Base-by-base conservation (phyloP, 306 rosid species). In the Castanea crenata region DNA sequence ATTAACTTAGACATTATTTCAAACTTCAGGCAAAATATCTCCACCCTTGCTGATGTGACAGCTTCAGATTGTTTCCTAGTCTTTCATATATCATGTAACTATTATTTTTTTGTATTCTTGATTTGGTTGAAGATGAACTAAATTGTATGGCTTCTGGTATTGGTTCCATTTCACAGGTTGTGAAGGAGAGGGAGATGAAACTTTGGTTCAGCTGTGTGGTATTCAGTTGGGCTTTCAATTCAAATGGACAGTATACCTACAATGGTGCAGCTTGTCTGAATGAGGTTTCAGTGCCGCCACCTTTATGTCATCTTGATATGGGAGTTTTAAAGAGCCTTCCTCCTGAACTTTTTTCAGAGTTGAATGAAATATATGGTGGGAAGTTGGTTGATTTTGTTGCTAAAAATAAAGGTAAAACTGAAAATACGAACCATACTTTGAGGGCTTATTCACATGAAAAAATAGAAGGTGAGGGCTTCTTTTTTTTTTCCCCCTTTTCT, bases 271-370 rank as follows among this genome's bases (percentile, higher is more conserved):
- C 90, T 82, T 63, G 75, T 78, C 59, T 35, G 78, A 68, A 75
- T 62, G 77, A 34, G 62, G 90, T 75, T 80, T 74, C 90, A 44
- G 83, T 81, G 71, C 88, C 90, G 15, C 98, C 97, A 61, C 96
- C 96, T 77, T 74, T 95, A 75, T 84, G 83, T 73, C 84, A 84
- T 79, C 99, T 95, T 84, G 99, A 95, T 86, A 74, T 74, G 73
- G 98, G 87, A 80, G 97, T 95, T 84, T 80, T 92, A 78, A 82
- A 79, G 83, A 88, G 85, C 82, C 94, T 95, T 85, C 99, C 99
- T 69, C 84, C 91, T n/a, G 98, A 92, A 73, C 82, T 95, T 57
- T 84, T 95, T 80, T 83, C 87, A 13, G 99, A 95, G 77, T 85
- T 92, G 75, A 95, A 95, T 75, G 92, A 85, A 85, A 67, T 84